Evolutionary conservation across 768 basidiomycete species (phyloP).

Genomic region (Leccinum barrowsii): DNA sequence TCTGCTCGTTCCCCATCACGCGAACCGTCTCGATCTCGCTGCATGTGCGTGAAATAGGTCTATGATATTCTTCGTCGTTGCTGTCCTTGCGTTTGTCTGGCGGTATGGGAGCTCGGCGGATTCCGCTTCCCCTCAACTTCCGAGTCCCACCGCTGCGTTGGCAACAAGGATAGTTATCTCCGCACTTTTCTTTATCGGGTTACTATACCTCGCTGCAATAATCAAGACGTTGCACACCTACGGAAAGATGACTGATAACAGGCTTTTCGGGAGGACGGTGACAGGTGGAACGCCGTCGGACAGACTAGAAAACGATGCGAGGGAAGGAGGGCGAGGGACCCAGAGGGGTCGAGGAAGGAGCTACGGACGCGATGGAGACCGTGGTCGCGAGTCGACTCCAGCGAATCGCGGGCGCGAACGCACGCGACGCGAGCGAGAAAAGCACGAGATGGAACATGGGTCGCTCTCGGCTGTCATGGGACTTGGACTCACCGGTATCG

Average conservation of each 20-base stretch:
- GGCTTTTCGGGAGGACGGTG: not conserved
- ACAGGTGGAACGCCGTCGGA: not conserved
- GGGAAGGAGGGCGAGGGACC: not conserved
- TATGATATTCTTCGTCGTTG: constrained; percentile 59
- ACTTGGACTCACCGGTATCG: constrained; percentile 25
- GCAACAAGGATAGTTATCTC: constrained; percentile 57
- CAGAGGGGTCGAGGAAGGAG: constrained; percentile 2
- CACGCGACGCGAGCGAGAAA: constrained; percentile 1
- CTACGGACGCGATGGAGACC: not conserved
- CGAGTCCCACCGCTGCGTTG: constrained; percentile 39
- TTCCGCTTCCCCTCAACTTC: constrained; percentile 29
- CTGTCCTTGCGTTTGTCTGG: constrained; percentile 69
- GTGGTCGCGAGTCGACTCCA: not conserved
- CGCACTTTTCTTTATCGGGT: constrained; percentile 49
- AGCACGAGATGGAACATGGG: constrained; percentile 8
- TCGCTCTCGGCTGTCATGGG: constrained; percentile 27
- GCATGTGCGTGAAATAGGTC: constrained; percentile 40
- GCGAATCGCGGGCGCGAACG: constrained; percentile 13
- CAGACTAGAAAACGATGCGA: not conserved
- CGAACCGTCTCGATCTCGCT: not conserved
- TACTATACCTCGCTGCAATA: constrained; percentile 60
- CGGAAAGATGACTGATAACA: constrained; percentile 28
- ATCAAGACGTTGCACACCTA: constrained; percentile 61
- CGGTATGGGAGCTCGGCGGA: constrained; percentile 51
- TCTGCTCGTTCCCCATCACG: not conserved